Evolutionary conservation across 768 basidiomycete genomes (phyloP).

Genomic region (Naganishia vishniacii): DNA sequence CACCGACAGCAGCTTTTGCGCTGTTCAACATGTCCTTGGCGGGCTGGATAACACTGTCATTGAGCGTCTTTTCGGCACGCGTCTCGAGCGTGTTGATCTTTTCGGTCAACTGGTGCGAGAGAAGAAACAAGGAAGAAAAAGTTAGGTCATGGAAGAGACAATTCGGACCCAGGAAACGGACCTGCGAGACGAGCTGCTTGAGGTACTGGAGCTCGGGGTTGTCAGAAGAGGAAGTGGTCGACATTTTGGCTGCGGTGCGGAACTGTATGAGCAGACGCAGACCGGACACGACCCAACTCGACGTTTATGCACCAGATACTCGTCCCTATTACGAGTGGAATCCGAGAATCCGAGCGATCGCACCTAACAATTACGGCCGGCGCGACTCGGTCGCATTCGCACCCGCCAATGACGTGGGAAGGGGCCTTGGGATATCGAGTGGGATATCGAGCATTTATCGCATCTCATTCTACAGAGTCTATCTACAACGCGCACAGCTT

Average conservation of each 20-base stretch:
- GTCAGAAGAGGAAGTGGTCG: slow-evolving; percentile 18
- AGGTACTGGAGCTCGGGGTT: slow-evolving; percentile 78
- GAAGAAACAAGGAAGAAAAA: background rate
- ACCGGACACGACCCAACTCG: no score
- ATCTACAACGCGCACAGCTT: no score
- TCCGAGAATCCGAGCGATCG: background rate
- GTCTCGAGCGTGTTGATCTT: slow-evolving; percentile 79
- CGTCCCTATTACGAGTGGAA: background rate
- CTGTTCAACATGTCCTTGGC: slow-evolving; percentile 32
- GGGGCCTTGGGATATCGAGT: no score
- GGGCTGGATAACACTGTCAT: slow-evolving; percentile 34
- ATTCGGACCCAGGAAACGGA: no score
- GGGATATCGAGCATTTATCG: no score
- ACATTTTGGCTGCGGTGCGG: background rate
- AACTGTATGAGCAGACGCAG: no score
- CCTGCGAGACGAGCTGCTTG: slow-evolving; percentile 80
- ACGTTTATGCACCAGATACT: no score
- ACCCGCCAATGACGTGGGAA: background rate
- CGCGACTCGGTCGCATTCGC: background rate
- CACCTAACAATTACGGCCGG: background rate
- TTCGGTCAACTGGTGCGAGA: slow-evolving; percentile 58
- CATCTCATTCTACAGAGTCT: no score
- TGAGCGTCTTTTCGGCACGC: slow-evolving; percentile 49
- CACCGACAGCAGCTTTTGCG: slow-evolving; percentile 53
- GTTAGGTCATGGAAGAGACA: background rate